Conservation (phyloP, 331 rosid species). For the Cydonia oblonga region DNA sequence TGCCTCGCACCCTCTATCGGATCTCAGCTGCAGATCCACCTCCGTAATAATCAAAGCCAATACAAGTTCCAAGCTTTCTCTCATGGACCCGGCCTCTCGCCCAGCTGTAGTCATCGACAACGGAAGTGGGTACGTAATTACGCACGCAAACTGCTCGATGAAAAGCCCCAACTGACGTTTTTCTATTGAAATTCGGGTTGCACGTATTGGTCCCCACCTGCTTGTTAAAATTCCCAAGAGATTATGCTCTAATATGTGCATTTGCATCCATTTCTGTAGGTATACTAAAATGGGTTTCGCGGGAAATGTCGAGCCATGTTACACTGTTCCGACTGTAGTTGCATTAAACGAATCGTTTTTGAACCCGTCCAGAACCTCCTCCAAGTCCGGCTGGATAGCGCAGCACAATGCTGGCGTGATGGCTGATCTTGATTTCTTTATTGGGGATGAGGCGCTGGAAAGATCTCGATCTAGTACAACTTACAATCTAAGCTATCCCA, state of each 20-base stretch:
- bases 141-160: constrained; percentile 27
- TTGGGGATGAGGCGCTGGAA: constrained; percentile 83
- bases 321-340: constrained; percentile 75
- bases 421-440: constrained; percentile 99
- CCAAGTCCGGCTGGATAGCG: constrained; percentile 71
- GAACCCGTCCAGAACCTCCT: constrained; percentile 55
- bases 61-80: constrained; percentile 10
- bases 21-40: constrained; percentile 67
- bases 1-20: constrained; percentile 36
- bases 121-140: constrained; percentile 75
- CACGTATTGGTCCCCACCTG: constrained; percentile 8
- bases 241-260: constrained; percentile 1
- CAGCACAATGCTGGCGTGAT: constrained; percentile 97
- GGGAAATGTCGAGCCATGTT: constrained; percentile 96
- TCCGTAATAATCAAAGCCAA: constrained; percentile 8
- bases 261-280: constrained; percentile 27
- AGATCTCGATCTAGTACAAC: constrained; percentile 75
- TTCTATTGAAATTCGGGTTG: not conserved
- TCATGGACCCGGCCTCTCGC: constrained; percentile 90
- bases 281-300: constrained; percentile 98
- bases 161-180: constrained; percentile 12
- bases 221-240: constrained; percentile 31
- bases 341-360: constrained; percentile 80
- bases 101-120: constrained; percentile 92
- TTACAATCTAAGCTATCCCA: constrained; percentile 73